Base-by-base conservation (phyloP, 305 asterid genomes). In the Solanum aculeatissimum region DNA sequence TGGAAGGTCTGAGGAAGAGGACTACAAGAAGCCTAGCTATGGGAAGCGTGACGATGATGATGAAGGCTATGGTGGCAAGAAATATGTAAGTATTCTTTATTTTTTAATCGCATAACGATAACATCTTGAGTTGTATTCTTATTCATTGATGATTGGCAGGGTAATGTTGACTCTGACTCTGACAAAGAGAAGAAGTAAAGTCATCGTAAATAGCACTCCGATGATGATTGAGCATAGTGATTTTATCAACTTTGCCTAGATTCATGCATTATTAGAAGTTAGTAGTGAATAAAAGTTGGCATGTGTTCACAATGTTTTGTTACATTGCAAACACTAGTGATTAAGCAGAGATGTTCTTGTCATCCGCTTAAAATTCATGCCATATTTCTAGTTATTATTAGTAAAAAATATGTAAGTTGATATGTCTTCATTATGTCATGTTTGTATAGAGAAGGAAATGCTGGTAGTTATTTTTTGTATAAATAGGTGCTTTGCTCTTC, bases 1-100 rank as follows among this genome's bases (percentile, higher is more conserved):
- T 86, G 97, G 95, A 5, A 89, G 95, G 86, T 88, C 94, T 0
- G 97, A 92, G 92, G 84, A 58, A 55, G 95, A 91, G 84, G 94
- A 86, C 23, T 86, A 87, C 82, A 63, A 43, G 77, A 90, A 85
- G 81, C 81, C 89, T 40, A 85, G 86, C 83, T 89, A 89, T 77
- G 88, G 82, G 27, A 85, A 87, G 79, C 81, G 65, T 0, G 89
- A 79, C 0, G 87, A 92, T 9, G 93, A 89, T 23, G 80, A 83
- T 40, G 83, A 81, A 5, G 49, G 89, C 77, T 86, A 89, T 83
- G 94, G 89, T 40, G 90, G 86, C 69, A 87, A 88, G 88, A 90
- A 88, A 89, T 88, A 90, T 7, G 94, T 91, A 51, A 86, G 91
- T 69, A 65, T 0, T 51, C 51, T 38, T 62, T 10, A 5, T 23